Base-by-base conservation (phyloP, 2,329 filamentous ascomycete genomes). In the Fusarium chlamydosporum region DNA sequence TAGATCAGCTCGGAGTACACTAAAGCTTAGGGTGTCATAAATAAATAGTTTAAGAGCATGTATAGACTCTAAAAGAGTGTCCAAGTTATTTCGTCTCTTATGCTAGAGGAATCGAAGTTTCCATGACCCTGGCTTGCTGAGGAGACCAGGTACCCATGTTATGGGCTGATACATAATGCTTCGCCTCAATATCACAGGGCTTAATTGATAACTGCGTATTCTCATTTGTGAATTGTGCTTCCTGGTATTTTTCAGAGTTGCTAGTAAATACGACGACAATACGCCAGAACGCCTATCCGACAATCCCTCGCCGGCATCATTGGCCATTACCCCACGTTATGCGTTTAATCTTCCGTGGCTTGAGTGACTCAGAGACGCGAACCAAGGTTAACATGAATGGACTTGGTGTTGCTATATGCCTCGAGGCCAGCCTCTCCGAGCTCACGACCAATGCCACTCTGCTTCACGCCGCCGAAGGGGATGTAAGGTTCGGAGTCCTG, bases 391-490 rank as follows among this genome's bases (percentile, higher is more conserved):
- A 74, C 71, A 31, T 75, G 72, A 16, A 75, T 63, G 4, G 72
- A 52, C 63, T 75, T 75, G 56, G 66, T 66, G 46, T 70, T 67
- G 60, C 67, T 73, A 57, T 75, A 75, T 15, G 73, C 70, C 51
- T 75, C 73, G 7, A 75, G 52, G 4, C 73, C 73, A 27, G 72
- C 73, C 53, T 72, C 67, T 8, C 72, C 72, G 20, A 75, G 65
- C 58, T 74, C 72, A 20, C 72, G 65, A 1, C 72, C 72, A 10
- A 74, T 74, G 12, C 72, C 72, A 9, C 72, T 74, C 71, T 75
- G 72, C 70, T 74, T 74, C 12, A 74, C 71, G 5, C 72, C 72
- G 23, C 72, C 72, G 18, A 74, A 74, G 27, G 72, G 72, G 41
- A 74, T 68, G 13, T 73, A 68, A 13, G 70, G 72, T 16, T 75